Evolutionary conservation across 805 yeast genomes (phyloP).

Genomic region (Hanseniaspora nectarophila): DNA sequence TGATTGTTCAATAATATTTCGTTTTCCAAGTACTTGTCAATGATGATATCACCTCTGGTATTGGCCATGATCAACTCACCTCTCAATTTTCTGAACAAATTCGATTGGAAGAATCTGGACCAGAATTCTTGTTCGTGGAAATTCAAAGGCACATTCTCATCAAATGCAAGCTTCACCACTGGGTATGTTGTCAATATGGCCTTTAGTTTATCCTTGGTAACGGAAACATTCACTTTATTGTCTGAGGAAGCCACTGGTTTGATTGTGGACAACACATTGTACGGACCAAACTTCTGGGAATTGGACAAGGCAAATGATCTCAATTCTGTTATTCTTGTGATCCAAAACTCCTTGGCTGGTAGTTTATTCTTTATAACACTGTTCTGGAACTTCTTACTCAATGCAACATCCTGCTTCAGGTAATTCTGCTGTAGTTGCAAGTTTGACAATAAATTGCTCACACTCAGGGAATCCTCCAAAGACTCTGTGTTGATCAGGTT

Average conservation of each 20-base stretch:
- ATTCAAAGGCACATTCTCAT: conserved; percentile 74
- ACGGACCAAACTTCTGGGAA: conserved; percentile 82
- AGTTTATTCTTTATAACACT: conserved; percentile 70
- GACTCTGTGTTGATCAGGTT: conserved; percentile 29
- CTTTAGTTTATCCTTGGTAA: conserved; percentile 78
- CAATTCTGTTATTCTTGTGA: conserved; percentile 61
- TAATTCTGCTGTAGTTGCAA: conserved; percentile 67
- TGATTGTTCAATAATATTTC: conserved; percentile 48
- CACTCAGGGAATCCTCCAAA: conserved; percentile 40
- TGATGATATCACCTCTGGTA: conserved; percentile 70
- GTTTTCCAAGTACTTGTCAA: conserved; percentile 69
- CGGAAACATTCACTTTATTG: conserved; percentile 83
- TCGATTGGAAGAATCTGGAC: conserved; percentile 89
- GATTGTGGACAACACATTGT: conserved; percentile 84
- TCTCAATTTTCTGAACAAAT: conserved; percentile 70
- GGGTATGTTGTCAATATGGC: conserved; percentile 91
- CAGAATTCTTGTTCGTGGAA: conserved; percentile 86
- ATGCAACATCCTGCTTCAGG: conserved; percentile 51
- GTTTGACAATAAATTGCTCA: conserved; percentile 52
- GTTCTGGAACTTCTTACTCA: conserved; percentile 71
- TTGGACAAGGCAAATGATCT: conserved; percentile 77
- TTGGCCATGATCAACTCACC: conserved; percentile 72
- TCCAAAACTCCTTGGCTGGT: conserved; percentile 79
- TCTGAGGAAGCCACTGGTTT: conserved; percentile 88
- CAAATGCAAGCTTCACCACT: conserved; percentile 74